Percentiles rank a stretch among this genome's conserved stretches.
Conservation (phyloP, 768 basidiomycete genomes). For the Termitomyces sp. region DNA sequence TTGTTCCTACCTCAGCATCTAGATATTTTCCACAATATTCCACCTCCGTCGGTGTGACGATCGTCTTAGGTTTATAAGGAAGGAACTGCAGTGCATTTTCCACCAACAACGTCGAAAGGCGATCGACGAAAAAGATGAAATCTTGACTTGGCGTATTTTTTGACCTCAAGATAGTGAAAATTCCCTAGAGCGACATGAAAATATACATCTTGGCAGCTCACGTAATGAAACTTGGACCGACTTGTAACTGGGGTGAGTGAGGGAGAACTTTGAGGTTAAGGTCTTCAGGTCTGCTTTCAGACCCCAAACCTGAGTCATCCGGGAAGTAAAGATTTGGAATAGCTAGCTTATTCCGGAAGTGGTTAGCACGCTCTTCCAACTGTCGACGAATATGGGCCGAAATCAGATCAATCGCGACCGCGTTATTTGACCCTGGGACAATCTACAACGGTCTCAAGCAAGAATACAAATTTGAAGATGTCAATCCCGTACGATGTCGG, state of each 20-base stretch:
- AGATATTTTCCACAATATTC: conserved; percentile 56
- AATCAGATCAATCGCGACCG: conserved; percentile 89
- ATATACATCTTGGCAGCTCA: background rate
- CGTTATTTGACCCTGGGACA: conserved; percentile 89
- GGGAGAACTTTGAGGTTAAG: conserved; percentile 61
- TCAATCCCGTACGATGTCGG: conserved; percentile 68
- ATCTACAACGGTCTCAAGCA: conserved; percentile 45
- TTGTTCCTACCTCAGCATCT: conserved; percentile 44
- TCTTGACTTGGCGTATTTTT: conserved; percentile 67
- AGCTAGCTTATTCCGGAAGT: conserved; percentile 72
- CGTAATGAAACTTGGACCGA: conserved; percentile 22
- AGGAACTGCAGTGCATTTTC: conserved; percentile 81
- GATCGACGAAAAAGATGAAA: conserved; percentile 90
- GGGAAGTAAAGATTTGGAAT: conserved; percentile 35
- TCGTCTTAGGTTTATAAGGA: conserved; percentile 56
- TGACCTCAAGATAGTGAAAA: conserved; percentile 83
- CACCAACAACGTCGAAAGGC: conserved; percentile 77
- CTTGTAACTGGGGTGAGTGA: conserved; percentile 77
- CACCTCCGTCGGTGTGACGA: conserved; percentile 63
- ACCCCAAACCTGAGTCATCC: conserved; percentile 23
- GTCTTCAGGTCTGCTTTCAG: conserved; percentile 29
- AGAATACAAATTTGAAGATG: background rate
- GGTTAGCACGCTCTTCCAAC: conserved; percentile 69
- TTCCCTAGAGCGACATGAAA: conserved; percentile 49
- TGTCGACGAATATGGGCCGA: conserved; percentile 85